These are phyloP conservation scores for Theileria parva DNA, from an alignment of 169 alveolate species.

Conservation along the genomic window DNA sequence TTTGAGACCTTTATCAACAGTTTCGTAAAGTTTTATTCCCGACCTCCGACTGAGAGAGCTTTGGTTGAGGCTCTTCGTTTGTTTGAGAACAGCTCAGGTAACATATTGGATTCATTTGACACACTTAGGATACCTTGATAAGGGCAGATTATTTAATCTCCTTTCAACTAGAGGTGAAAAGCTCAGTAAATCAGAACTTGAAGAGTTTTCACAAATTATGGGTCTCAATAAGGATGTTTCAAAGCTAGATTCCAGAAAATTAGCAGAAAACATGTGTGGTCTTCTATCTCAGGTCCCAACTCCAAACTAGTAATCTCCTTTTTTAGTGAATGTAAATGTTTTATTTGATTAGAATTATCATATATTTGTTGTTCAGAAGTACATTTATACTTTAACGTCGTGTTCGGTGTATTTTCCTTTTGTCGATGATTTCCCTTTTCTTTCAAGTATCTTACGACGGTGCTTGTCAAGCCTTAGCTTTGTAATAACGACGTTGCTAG, in stretches of 20 bases:
- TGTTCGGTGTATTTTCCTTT: constrained; percentile 73
- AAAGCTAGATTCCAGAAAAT: constrained; percentile 31
- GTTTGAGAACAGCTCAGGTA: constrained; percentile 54
- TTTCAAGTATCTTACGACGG: constrained; percentile 89
- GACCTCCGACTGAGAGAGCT: constrained; percentile 57
- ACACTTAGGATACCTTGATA: constrained; percentile 52
- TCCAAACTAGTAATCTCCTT: constrained; percentile 4
- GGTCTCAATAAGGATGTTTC: constrained; percentile 28
- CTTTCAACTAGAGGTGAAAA: constrained; percentile 63
- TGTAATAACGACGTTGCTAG: constrained; percentile 95
- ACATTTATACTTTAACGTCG: constrained; percentile 57
- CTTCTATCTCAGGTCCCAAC: constrained; percentile 41
- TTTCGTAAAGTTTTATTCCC: constrained; percentile 35
- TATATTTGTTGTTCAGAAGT: not conserved
- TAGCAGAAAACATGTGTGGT: constrained; percentile 51
- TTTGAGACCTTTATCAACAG: constrained; percentile 43
- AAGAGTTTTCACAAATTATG: constrained; percentile 44
- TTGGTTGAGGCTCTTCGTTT: constrained; percentile 54
- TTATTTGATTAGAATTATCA: not conserved
- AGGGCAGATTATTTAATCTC: constrained; percentile 16
- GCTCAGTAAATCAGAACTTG: constrained; percentile 33
- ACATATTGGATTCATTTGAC: not conserved
- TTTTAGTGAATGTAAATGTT: not conserved
- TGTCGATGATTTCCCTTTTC: constrained; percentile 83
- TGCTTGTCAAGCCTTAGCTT: constrained; percentile 92